Percentiles rank a stretch among this genome's conserved stretches.
These are phyloP conservation scores for Blepharisma undulans DNA, from an alignment of 169 alveolate genomes.

Conservation along the genomic window DNA sequence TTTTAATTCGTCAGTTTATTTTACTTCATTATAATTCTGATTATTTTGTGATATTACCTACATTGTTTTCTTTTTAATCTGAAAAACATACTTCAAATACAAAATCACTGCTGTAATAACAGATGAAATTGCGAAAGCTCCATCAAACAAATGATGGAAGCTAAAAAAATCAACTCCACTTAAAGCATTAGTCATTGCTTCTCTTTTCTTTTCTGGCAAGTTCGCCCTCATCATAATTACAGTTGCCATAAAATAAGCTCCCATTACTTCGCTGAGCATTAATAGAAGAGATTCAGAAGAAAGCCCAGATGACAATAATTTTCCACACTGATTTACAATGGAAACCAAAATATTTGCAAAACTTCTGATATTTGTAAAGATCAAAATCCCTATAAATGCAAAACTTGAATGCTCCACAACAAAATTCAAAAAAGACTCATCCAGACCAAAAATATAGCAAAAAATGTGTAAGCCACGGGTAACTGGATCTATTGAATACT, in stretches of 20 bases:
- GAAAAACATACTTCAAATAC: background rate
- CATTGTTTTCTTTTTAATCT: background rate
- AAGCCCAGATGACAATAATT: background rate
- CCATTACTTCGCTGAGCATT: conserved; percentile 12
- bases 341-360: background rate
- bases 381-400: conserved; percentile 23
- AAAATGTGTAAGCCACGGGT: background rate
- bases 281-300: background rate
- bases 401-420: background rate
- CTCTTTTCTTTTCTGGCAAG: conserved; percentile 13
- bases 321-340: background rate
- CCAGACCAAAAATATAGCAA: background rate
- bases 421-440: background rate
- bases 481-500: conserved; percentile 33
- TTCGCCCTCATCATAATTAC: conserved; percentile 41
- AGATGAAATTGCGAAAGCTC: conserved; percentile 4
- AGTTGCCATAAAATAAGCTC: conserved; percentile 42
- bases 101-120: background rate
- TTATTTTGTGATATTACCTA: background rate
- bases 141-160: conserved; percentile 40
- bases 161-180: background rate
- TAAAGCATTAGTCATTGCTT: conserved; percentile 15
- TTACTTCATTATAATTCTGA: background rate
- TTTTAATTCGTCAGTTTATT: background rate
- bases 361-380: conserved; percentile 30